Evolutionary conservation across 2,329 filamentous ascomycete species (phyloP), one percentile per base, ranked within the genome.

Genomic region (Fusarium papillatum): DNA sequence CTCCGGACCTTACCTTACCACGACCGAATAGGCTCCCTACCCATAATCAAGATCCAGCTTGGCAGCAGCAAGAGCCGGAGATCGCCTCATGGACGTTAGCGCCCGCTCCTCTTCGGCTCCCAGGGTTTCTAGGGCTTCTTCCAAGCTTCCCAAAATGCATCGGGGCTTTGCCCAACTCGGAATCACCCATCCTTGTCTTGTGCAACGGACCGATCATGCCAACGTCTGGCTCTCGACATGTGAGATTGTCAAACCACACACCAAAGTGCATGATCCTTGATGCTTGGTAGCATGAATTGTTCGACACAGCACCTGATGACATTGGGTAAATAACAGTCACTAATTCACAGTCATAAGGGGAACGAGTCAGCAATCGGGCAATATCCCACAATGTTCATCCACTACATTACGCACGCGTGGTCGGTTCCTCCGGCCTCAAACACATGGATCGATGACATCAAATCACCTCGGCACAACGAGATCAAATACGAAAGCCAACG

Each of bases 371-470:
- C 13, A 22, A 57, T 57, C 29, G 50, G 50, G 19, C 50, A 55
- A 64, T 55, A 22, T 53, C 5, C 31, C 19, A 22, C 29, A 57
- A 16, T 36, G 13, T 24, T 48, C 46, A 61, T 61, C 53, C 34
- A 46, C 22, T 69, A 10, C 43, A n/a, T 57, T 69, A 31, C 43
- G 38, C 60, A 64, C 57, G 60, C 46, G 19, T 71, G 57, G 29
- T 55, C 22, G 50, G 36, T 43, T 26, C 26, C 41, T 34, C 39
- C 29, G 34, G 26, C 39, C 39, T 59, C 26, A 34, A 50, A 48
- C 67, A 29, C 38, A 63, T 61, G 34, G 31, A 74, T 62, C 64
- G 61, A 76, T 72, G 68, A 72, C 74, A 76, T 76, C 71, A 76
- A 64, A 66, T 46, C 64, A 55, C 43, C 50, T 71, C 61, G 73